A percentile compares a stretch with the other conserved stretches of the same genome.
These are phyloP conservation scores for Royoungia palumana DNA, from an alignment of 768 basidiomycete genomes.

Conservation along the genomic window DNA sequence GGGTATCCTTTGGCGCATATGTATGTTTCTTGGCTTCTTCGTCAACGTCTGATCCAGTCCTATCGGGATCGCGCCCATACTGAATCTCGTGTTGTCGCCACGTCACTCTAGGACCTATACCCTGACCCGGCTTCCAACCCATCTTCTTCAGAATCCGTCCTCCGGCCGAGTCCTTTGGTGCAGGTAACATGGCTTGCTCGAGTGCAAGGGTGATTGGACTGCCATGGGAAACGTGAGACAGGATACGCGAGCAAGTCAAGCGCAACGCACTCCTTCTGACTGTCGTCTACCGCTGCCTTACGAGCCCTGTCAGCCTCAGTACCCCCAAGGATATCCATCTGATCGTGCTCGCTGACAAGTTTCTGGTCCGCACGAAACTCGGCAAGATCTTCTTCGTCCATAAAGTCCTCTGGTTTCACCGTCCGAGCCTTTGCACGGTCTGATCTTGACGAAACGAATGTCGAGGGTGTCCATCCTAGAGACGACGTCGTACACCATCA, in stretches of 20 bases:
- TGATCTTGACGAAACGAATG: constrained; percentile 84
- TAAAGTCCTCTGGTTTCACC: constrained; percentile 85
- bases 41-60: constrained; percentile 50
- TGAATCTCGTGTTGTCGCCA: constrained; percentile 71
- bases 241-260: neutral
- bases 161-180: constrained; percentile 77
- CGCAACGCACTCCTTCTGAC: constrained; percentile 35
- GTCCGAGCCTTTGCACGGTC: constrained; percentile 63
- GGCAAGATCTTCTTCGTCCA: constrained; percentile 97
- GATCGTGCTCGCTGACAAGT: constrained; percentile 76
- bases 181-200: constrained; percentile 63
- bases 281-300: constrained; percentile 36
- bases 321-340: constrained; percentile 65
- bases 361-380: constrained; percentile 72
- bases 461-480: constrained; percentile 90
- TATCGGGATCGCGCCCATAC: constrained; percentile 46
- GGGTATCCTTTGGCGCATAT: constrained; percentile 81
- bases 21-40: constrained; percentile 85
- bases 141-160: constrained; percentile 88
- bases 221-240: constrained; percentile 1
- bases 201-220: constrained; percentile 66
- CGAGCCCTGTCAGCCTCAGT: constrained; percentile 45
- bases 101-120: constrained; percentile 86
- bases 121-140: constrained; percentile 93
- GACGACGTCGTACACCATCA: neutral